Conservation (phyloP, 257 asterid genomes). For the Parsonsia alboflavescens region DNA sequence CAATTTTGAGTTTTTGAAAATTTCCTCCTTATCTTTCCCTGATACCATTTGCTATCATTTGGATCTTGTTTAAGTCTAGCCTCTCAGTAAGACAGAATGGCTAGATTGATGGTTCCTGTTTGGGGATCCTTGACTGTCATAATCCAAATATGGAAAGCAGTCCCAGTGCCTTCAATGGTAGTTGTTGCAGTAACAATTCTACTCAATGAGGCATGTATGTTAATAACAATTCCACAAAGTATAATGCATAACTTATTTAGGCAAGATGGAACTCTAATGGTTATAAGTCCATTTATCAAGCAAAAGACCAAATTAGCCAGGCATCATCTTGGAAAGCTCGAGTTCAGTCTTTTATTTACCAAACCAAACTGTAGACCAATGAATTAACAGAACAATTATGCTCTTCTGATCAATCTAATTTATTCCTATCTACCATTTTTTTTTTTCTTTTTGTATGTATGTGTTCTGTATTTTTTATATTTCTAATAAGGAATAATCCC, state of each 20-base stretch:
- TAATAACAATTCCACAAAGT: neutral
- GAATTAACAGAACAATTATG: neutral
- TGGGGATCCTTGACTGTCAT: neutral
- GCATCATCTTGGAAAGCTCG: neutral
- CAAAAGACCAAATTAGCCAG: neutral
- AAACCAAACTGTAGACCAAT: neutral
- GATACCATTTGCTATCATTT: no score
- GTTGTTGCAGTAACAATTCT: no score
- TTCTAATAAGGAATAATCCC: neutral
- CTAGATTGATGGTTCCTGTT: neutral
- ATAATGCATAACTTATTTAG: neutral
- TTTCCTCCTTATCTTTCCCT: no score
- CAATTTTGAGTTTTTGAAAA: no score
- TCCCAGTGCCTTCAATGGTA: no score
- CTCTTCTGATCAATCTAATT: neutral
- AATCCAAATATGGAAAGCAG: neutral
- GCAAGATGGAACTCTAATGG: no score
- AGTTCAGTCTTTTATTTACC: neutral
- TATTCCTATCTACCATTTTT: neutral
- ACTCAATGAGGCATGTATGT: no score
- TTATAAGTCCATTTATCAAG: neutral
- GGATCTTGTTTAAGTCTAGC: no score
- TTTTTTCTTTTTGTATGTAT: neutral
- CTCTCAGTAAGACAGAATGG: no score
- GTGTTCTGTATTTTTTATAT: neutral